These are phyloP conservation scores for Buddleja alternifolia DNA, from an alignment of 257 asterid species.

Conservation along the genomic window DNA sequence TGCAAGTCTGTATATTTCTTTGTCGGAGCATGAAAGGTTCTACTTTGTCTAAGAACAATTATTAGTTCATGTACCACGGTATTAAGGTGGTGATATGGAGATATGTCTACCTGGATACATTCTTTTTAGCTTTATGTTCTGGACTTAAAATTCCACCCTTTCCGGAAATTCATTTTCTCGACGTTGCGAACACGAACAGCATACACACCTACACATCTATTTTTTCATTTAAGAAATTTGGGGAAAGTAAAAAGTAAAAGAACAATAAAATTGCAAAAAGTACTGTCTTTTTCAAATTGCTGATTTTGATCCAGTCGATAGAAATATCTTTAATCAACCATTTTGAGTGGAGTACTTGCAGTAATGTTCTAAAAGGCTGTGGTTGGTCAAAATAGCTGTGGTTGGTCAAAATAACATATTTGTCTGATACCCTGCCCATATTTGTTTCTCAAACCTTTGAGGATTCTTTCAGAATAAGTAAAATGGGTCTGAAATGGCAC, in stretches of 20 bases:
- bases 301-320: neutral
- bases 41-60: neutral
- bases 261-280: neutral
- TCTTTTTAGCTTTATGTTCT: neutral
- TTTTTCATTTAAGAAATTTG: neutral
- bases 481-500: no score
- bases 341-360: neutral
- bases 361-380: no score
- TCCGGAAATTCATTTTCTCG: neutral
- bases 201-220: neutral
- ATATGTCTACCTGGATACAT: no score
- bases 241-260: neutral
- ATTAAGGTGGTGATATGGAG: no score
- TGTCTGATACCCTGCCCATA: no score
- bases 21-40: neutral
- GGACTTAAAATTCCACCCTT: neutral
- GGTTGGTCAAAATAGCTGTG: no score
- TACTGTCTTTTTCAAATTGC: neutral
- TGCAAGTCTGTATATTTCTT: neutral
- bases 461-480: no score
- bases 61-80: neutral
- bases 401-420: no score
- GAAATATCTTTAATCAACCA: neutral
- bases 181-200: neutral
- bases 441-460: no score